Evolutionary conservation across 1,284 basidiomycete genomes (phyloP).

Genomic region (Phellinidium pouzarii): DNA sequence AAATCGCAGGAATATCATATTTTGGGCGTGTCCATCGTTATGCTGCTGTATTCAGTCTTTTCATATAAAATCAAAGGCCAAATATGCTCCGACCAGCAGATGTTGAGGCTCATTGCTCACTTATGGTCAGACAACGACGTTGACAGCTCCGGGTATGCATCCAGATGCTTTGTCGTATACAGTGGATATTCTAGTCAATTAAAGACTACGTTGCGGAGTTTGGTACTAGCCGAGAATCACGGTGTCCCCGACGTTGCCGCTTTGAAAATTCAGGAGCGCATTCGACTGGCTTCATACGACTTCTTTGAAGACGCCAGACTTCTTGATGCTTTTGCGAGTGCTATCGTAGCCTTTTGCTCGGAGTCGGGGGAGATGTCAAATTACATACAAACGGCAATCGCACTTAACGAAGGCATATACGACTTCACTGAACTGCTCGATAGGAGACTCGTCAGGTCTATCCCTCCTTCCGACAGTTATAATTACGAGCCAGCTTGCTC

Average conservation of each 20-base stretch:
- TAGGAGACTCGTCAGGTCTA: not conserved
- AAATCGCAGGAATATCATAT: not conserved
- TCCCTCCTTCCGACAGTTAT: not conserved
- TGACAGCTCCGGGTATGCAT: not conserved
- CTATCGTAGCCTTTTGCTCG: not conserved
- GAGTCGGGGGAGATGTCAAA: not conserved
- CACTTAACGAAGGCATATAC: not conserved
- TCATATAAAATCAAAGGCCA: not conserved
- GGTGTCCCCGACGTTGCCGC: not conserved
- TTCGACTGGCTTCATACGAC: not conserved
- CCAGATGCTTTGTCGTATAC: not conserved
- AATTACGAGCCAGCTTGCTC: not conserved
- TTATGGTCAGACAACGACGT: not conserved
- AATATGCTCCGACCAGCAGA: not conserved
- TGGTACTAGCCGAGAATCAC: not conserved
- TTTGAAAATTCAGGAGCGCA: not conserved
- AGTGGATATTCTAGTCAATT: not conserved
- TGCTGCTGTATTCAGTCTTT: not conserved
- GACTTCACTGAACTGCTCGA: not conserved
- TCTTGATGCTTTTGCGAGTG: not conserved
- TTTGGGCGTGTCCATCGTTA: not conserved
- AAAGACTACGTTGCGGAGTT: not conserved
- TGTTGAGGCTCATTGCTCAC: not conserved
- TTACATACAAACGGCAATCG: not conserved
- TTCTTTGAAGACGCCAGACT: not conserved